A percentile compares a stretch with the other conserved stretches of the same genome.
phyloP scores from a whole-genome alignment of 2,329 filamentous ascomycete species.

The Aspergillus glaucus region DNA sequence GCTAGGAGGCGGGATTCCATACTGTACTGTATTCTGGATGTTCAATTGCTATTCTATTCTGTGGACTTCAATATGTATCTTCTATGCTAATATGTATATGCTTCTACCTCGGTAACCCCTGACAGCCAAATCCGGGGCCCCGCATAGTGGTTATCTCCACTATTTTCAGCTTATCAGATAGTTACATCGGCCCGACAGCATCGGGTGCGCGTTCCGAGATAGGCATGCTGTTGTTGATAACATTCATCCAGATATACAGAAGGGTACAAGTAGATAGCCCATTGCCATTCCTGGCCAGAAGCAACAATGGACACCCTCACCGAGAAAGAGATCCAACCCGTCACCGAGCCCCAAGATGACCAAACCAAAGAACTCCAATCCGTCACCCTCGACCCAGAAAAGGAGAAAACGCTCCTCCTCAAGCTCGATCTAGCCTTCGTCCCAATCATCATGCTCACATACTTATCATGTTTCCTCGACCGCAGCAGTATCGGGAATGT shows the following conservation, averaged over 20 bases:
- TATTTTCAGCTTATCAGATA: neutral
- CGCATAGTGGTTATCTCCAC: slow-evolving; percentile 13
- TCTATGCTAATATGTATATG: too few species aligned
- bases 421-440: slow-evolving; percentile 46
- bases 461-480: slow-evolving; percentile 51
- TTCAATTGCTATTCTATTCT: neutral
- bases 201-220: neutral
- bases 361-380: slow-evolving; percentile 15
- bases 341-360: slow-evolving; percentile 2
- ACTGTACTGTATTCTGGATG: slow-evolving; percentile 20
- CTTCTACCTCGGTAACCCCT: too few species aligned
- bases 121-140: slow-evolving; percentile 1
- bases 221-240: neutral
- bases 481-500: slow-evolving; percentile 42
- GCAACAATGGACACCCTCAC: too few species aligned
- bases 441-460: slow-evolving; percentile 52
- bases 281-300: too few species aligned
- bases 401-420: slow-evolving; percentile 41
- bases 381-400: slow-evolving; percentile 36
- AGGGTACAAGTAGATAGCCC: neutral
- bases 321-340: neutral
- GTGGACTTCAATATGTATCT: too few species aligned
- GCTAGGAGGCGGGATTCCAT: slow-evolving; percentile 39
- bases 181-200: slow-evolving; percentile 6
- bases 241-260: too few species aligned